Base-by-base conservation (phyloP, 1,139 yeast genomes). In the Suhomyces coccinellae region DNA sequence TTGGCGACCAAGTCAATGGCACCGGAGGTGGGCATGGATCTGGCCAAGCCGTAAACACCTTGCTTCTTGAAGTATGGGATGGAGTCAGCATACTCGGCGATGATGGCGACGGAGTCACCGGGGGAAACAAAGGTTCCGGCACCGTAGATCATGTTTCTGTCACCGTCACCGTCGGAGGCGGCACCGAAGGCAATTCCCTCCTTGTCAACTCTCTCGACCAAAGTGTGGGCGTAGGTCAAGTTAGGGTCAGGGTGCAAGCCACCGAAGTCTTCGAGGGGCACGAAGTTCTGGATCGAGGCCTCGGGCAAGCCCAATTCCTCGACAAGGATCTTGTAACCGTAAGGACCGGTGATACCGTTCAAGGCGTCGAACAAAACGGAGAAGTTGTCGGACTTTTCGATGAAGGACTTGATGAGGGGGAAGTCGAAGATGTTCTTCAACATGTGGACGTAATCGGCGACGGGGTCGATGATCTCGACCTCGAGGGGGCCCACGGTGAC, bases 161-260 rank as follows among this genome's bases (percentile, higher is more conserved):
- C 99, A 66, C 99, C 99, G 62, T 93, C 99, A 66, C 99, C 99
- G 63, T 93, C 99, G 14, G 96, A 86, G 6, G 99, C 99, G 33
- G 99, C 99, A 54, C 99, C 99, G 67, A 93, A 91, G 8, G 95
- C 89, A 55, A 91, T 87, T 48, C 80, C 71, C 51, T 86, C 86
- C 26, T 69, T 65, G 63, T 93, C 97, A 12, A 93, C 99, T 54
- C 80, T 79, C 42, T 82, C 87, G 26, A 93, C 99, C 53, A 93
- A 76, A 12, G 96, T 81, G 53, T 80, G 82, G 11, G 99, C 99
- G 62, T 95, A 95, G 14, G 98, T 91, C 66, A 93, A 79, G 69
- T 93, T 93, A 53, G 99, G 99, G 68, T 93, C 99, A 14, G 99
- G 99, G 66, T 93, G 99, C 57, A 91, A 77, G 1, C 99, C 99